These are phyloP conservation scores for Cercospora sesami DNA, from an alignment of 2,329 filamentous ascomycete species.

Conservation along the genomic window DNA sequence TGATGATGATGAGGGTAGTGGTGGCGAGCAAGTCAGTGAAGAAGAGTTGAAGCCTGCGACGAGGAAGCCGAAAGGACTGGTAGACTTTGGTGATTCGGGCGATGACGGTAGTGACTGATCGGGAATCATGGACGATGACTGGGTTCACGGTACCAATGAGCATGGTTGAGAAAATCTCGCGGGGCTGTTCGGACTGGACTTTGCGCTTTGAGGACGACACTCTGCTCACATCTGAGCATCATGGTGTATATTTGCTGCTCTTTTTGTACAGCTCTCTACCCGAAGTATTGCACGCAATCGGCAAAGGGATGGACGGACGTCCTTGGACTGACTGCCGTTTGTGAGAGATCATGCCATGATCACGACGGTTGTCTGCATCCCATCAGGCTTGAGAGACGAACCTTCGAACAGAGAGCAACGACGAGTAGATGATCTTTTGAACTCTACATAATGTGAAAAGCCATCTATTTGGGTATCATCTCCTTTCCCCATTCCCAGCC, in stretches of 20 bases:
- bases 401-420: background rate
- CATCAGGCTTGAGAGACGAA: background rate
- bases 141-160: background rate
- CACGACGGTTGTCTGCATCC: background rate
- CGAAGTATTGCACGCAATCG: background rate
- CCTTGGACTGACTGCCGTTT: background rate
- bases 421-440: background rate
- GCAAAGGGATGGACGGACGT: background rate
- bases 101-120: constrained; percentile 36
- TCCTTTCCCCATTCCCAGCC: background rate
- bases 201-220: background rate
- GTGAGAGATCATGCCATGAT: background rate
- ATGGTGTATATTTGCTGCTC: background rate
- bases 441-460: background rate
- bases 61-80: constrained; percentile 37
- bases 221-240: background rate
- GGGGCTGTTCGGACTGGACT: background rate
- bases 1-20: constrained; percentile 19
- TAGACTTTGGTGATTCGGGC: constrained; percentile 41
- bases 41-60: constrained; percentile 23
- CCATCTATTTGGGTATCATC: background rate
- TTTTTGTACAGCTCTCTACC: background rate
- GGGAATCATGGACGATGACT: background rate
- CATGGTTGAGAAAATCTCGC: background rate
- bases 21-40: constrained; percentile 14